phyloP scores from a whole-genome alignment of 495 filamentous ascomycete species.

The Lophiostoma macrostomum region DNA sequence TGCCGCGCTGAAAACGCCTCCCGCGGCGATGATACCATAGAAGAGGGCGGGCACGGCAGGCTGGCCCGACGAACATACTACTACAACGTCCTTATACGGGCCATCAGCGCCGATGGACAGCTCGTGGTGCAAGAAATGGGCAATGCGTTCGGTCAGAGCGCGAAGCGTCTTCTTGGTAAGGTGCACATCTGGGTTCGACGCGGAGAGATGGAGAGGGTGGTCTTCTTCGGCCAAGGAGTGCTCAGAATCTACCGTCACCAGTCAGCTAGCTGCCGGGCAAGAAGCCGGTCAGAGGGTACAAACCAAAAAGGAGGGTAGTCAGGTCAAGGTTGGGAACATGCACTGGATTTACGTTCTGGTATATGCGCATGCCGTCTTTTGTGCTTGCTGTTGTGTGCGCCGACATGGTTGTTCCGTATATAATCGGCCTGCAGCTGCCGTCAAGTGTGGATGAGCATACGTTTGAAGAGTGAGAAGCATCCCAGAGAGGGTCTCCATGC shows the following conservation, averaged over 20 bases:
- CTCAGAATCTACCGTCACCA: slow-evolving; percentile 37
- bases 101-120: slow-evolving; percentile 50
- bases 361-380: too few relatives aligned
- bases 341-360: too few relatives aligned
- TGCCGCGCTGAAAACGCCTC: slow-evolving; percentile 50
- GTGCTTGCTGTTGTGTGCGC: too few relatives aligned
- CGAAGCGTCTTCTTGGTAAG: slow-evolving; percentile 51
- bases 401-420: background rate
- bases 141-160: slow-evolving; percentile 44
- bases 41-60: slow-evolving; percentile 47
- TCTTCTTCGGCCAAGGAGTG: slow-evolving; percentile 36
- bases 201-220: slow-evolving; percentile 44
- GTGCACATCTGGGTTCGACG: slow-evolving; percentile 46
- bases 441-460: background rate
- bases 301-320: too few relatives aligned
- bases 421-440: background rate
- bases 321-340: too few relatives aligned
- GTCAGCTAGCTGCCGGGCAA: too few relatives aligned
- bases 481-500: too few relatives aligned
- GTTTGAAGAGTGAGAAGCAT: too few relatives aligned
- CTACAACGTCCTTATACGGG: slow-evolving; percentile 50
- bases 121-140: slow-evolving; percentile 47
- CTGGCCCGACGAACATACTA: slow-evolving; percentile 51
- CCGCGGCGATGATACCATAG: slow-evolving; percentile 50
- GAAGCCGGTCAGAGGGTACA: too few relatives aligned